Conservation (phyloP, 306 rosid genomes). For the Cucurbita argyrosperma region DNA sequence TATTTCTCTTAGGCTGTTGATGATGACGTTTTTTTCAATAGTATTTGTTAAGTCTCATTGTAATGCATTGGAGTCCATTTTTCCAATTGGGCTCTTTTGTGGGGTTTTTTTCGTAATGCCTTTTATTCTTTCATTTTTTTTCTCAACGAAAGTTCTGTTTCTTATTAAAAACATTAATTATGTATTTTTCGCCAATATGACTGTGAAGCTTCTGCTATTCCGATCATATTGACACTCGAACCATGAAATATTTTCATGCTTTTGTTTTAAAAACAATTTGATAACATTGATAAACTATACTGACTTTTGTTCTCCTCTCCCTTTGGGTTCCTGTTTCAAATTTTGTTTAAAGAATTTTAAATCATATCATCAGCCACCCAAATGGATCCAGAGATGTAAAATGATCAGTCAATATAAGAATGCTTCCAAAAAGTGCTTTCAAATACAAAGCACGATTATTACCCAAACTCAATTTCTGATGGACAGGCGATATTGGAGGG, state of each 20-base stretch:
- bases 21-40: too few species aligned
- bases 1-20: too few species aligned
- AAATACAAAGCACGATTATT: conserved; percentile 13
- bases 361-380: background rate
- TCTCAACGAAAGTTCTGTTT: too few species aligned
- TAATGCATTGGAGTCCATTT: too few species aligned
- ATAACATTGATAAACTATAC: background rate
- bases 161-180: background rate
- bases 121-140: too few species aligned
- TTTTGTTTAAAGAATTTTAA: background rate
- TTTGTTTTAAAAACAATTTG: background rate
- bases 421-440: conserved; percentile 18
- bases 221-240: background rate
- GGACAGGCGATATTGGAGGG: conserved; percentile 23
- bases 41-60: too few species aligned
- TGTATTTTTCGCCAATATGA: background rate
- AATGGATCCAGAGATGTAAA: conserved; percentile 12
- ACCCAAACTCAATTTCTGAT: conserved; percentile 24
- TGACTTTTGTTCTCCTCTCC: background rate
- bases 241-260: background rate
- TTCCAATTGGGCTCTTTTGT: too few species aligned
- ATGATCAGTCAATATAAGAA: conserved; percentile 16
- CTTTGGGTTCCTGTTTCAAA: background rate
- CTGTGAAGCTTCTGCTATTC: background rate
- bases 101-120: too few species aligned